A percentile compares a stretch with the other conserved stretches of the same genome.
Conservation (phyloP, 768 basidiomycete genomes). For the Suillus americanus region DNA sequence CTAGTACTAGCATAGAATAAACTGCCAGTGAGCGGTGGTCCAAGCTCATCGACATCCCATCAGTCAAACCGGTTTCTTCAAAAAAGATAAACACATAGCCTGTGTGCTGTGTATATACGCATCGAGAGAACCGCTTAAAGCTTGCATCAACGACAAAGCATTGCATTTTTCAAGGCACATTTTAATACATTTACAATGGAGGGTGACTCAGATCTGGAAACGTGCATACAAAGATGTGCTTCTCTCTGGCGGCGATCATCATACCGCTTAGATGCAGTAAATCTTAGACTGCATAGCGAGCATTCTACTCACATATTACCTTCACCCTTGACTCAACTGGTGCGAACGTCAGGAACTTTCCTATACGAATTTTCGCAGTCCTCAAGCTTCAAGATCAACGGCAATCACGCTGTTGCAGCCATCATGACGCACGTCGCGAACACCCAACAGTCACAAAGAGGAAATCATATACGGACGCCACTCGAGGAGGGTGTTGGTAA, state of each 20-base stretch:
- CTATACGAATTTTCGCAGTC: not conserved
- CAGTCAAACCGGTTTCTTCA: not conserved
- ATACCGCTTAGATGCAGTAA: not conserved
- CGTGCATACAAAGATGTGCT: not conserved
- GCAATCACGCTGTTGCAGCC: not conserved
- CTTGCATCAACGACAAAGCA: not conserved
- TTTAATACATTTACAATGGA: not conserved
- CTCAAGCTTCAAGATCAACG: not conserved
- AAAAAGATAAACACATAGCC: not conserved
- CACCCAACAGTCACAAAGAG: not conserved
- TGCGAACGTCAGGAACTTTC: not conserved
- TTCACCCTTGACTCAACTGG: not conserved
- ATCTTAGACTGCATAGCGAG: not conserved
- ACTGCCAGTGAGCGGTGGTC: not conserved
- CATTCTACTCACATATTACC: not conserved
- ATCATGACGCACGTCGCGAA: not conserved
- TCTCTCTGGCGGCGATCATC: not conserved
- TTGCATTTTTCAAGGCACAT: not conserved
- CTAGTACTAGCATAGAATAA: no score
- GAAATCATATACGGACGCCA: not conserved
- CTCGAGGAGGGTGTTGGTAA: not conserved
- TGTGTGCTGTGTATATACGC: not conserved
- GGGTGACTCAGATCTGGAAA: not conserved
- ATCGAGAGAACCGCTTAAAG: not conserved
- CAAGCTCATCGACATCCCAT: not conserved